Conservation (phyloP, 2,329 filamentous ascomycete species). For the Basipetospora chlamydospora region DNA sequence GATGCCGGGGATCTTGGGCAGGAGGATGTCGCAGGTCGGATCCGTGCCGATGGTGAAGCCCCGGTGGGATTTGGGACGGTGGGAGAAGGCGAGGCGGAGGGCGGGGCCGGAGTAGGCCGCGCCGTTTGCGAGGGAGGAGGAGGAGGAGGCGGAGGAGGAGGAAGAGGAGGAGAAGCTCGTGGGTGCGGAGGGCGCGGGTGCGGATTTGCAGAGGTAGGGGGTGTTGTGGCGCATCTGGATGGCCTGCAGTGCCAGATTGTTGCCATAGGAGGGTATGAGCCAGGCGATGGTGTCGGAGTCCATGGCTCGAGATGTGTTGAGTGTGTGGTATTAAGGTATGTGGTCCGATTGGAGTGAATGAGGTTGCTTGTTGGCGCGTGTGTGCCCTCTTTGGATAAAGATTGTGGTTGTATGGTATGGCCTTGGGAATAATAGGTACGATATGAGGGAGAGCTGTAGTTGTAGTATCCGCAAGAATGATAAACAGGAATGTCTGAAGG, state of each 20-base stretch:
- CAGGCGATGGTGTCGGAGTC: slow-evolving; percentile 21
- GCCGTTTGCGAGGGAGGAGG: slow-evolving; percentile 12
- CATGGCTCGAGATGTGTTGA: not conserved
- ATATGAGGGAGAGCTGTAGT: no score
- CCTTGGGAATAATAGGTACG: no score
- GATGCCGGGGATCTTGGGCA: slow-evolving; percentile 20
- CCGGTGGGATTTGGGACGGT: slow-evolving; percentile 17
- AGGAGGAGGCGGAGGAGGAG: slow-evolving; percentile 13
- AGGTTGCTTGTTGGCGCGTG: no score
- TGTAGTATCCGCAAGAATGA: no score
- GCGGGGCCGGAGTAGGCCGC: slow-evolving; percentile 10
- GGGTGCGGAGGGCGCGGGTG: no score
- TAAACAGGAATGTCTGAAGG: no score
- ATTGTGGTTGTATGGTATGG: no score
- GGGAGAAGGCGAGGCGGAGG: slow-evolving; percentile 21
- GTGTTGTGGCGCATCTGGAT: slow-evolving; percentile 18
- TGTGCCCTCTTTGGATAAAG: no score
- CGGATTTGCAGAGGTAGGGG: slow-evolving; percentile 11
- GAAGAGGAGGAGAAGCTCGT: not conserved
- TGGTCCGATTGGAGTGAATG: no score
- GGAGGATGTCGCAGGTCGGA: slow-evolving; percentile 21
- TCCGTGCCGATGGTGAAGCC: slow-evolving; percentile 25
- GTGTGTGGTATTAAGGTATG: not conserved
- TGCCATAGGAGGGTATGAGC: slow-evolving; percentile 21
- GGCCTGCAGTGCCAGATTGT: slow-evolving; percentile 17